Evolutionary conservation across 2,329 filamentous ascomycete species (phyloP).

Genomic region (Aspergillus piperis): DNA sequence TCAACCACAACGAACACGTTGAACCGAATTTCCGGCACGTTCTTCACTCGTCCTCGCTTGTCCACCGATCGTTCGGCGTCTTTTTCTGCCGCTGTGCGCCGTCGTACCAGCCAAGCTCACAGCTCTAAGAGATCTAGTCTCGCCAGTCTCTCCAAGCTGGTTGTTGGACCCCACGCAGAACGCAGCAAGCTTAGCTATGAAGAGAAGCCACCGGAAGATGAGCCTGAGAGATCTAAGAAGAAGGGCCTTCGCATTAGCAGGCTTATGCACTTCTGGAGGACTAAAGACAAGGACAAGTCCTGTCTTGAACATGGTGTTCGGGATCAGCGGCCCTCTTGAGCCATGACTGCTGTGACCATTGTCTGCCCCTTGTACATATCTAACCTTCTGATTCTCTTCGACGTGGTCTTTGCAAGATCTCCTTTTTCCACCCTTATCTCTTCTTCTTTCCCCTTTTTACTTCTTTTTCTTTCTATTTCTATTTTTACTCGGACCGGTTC

Average conservation of each 20-base stretch:
- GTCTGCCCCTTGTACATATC: constrained; percentile 18
- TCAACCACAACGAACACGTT: constrained; percentile 49
- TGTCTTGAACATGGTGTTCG: constrained; percentile 18
- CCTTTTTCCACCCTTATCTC: constrained; percentile 1
- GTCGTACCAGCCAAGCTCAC: constrained; percentile 43
- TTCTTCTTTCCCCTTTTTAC: constrained; percentile 3
- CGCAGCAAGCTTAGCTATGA: constrained; percentile 48
- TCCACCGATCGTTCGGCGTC: constrained; percentile 49
- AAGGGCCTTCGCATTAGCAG: constrained; percentile 50
- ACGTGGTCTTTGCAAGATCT: constrained; percentile 24
- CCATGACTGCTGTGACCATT: constrained; percentile 20
- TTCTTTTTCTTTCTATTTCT: constrained; percentile 12
- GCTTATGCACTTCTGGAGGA: constrained; percentile 53
- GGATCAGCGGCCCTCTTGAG: constrained; percentile 27
- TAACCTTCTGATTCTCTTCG: constrained; percentile 23
- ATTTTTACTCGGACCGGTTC: constrained; percentile 21
- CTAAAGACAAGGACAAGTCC: constrained; percentile 47
- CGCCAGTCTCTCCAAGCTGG: constrained; percentile 51
- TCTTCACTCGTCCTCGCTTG: constrained; percentile 43
- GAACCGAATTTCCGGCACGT: constrained; percentile 46
- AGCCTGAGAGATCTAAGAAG: constrained; percentile 44
- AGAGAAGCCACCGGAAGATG: constrained; percentile 45
- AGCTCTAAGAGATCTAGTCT: constrained; percentile 50
- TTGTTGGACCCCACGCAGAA: constrained; percentile 47
- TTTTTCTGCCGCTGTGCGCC: constrained; percentile 42